Percentiles rank a stretch among this genome's conserved stretches.
phyloP scores from a whole-genome alignment of 352 stramenopile species.

The Phytopythium ostracodes region DNA sequence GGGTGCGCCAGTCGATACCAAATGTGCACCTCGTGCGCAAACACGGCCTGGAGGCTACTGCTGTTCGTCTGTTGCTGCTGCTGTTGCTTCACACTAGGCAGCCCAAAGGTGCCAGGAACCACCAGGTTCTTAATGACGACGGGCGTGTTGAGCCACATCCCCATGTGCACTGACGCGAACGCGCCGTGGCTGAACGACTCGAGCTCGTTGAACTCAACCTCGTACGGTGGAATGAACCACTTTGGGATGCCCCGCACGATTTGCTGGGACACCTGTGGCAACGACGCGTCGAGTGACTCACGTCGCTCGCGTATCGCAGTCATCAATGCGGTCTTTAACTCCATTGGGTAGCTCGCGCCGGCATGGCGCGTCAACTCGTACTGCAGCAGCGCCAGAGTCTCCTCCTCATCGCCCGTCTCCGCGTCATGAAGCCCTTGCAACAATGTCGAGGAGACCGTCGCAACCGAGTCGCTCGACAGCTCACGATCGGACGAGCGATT shows the following conservation, averaged over 20 bases:
- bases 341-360: conserved; percentile 16
- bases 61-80: conserved; percentile 5
- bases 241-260: conserved; percentile 15
- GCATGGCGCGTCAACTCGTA: conserved; percentile 23
- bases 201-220: conserved; percentile 23
- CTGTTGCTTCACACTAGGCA: neutral
- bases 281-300: conserved; percentile 11
- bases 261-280: neutral
- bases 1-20: conserved; percentile 28
- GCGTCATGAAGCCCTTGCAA: conserved; percentile 16
- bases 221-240: conserved; percentile 34
- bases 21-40: conserved; percentile 26
- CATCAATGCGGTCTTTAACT: conserved; percentile 17
- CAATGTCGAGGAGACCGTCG: conserved; percentile 1
- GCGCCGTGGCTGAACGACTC: conserved; percentile 22
- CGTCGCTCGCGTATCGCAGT: conserved; percentile 10
- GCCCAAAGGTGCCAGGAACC: neutral
- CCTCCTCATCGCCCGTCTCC: conserved; percentile 16
- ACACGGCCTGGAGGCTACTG: conserved; percentile 10
- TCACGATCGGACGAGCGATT: conserved; percentile 13
- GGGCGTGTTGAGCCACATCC: conserved; percentile 24
- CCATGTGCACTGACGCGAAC: conserved; percentile 28
- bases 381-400: conserved; percentile 22
- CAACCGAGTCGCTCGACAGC: conserved; percentile 8
- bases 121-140: conserved; percentile 32